A percentile compares a stretch with the other conserved stretches of the same genome.
Evolutionary conservation across 2,329 filamentous ascomycete genomes (phyloP).

Genomic region (Phyllosticta paracitricarpa): DNA sequence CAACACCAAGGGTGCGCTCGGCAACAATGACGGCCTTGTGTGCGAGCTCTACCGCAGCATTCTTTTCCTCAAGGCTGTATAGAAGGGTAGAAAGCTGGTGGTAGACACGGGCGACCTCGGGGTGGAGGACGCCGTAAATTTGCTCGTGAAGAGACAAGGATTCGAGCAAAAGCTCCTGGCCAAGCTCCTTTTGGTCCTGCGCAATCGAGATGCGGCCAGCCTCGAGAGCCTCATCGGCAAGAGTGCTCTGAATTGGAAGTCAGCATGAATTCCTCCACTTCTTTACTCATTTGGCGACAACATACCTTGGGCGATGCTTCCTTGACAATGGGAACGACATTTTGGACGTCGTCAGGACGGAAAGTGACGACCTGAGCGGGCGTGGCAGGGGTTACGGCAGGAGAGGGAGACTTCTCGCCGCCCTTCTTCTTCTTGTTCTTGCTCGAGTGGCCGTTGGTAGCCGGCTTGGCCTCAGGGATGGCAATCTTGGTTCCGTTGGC

Average conservation of each 20-base stretch:
- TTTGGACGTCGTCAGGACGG: slow-evolving; percentile 73
- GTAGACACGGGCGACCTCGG: slow-evolving; percentile 91
- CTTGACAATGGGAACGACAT: slow-evolving; percentile 90
- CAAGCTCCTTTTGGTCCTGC: slow-evolving; percentile 89
- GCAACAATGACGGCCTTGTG: slow-evolving; percentile 95
- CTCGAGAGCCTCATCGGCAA: slow-evolving; percentile 92
- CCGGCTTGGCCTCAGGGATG: slow-evolving; percentile 14
- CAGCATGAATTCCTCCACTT: neutral
- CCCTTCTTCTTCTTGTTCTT: slow-evolving; percentile 49
- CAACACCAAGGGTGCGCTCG: slow-evolving; percentile 85
- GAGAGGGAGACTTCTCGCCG: slow-evolving; percentile 39
- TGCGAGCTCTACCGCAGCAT: slow-evolving; percentile 85
- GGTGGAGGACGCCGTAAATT: slow-evolving; percentile 94
- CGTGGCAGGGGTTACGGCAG: slow-evolving; percentile 33
- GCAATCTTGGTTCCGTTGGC: slow-evolving; percentile 13
- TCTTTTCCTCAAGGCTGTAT: slow-evolving; percentile 96
- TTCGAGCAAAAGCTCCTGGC: slow-evolving; percentile 91
- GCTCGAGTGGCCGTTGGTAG: slow-evolving; percentile 29
- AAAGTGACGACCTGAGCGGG: slow-evolving; percentile 69
- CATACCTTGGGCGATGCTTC: slow-evolving; percentile 67
- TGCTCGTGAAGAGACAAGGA: slow-evolving; percentile 94
- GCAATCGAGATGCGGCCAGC: slow-evolving; percentile 93
- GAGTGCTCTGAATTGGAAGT: slow-evolving; percentile 46
- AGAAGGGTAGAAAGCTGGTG: slow-evolving; percentile 92
- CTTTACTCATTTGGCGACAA: neutral